A percentile compares a stretch with the other conserved stretches of the same genome.
These are phyloP conservation scores for Globisporangium acanthophoron DNA, from an alignment of 352 stramenopile genomes.

Conservation along the genomic window DNA sequence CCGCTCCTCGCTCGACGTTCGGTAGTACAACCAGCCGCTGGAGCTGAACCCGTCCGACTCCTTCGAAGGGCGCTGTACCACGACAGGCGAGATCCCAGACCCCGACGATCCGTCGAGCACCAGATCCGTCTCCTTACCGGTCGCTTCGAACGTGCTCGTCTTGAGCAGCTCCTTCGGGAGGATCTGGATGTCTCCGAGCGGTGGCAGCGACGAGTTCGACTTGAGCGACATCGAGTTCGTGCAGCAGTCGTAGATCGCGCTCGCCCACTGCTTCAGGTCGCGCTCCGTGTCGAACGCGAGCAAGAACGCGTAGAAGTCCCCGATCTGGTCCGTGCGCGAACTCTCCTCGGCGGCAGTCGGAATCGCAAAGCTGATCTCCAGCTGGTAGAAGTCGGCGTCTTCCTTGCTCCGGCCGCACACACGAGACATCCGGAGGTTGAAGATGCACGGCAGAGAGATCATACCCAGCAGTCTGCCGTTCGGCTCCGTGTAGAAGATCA, in stretches of 20 bases:
- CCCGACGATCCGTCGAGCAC: conserved; percentile 15
- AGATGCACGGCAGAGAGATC: conserved; percentile 76
- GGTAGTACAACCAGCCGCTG: conserved; percentile 83
- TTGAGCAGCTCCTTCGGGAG: conserved; percentile 85
- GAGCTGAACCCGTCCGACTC: conserved; percentile 45
- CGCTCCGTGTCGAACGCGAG: conserved; percentile 76
- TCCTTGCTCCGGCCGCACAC: conserved; percentile 63
- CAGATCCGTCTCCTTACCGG: conserved; percentile 31
- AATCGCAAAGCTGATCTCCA: conserved; percentile 80
- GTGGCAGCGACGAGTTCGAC: conserved; percentile 45
- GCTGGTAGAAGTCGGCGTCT: conserved; percentile 75
- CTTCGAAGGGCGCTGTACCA: conserved; percentile 6
- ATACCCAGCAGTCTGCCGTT: conserved; percentile 65
- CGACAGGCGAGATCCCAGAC: conserved; percentile 12
- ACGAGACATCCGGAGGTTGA: conserved; percentile 76
- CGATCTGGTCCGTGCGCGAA: conserved; percentile 59
- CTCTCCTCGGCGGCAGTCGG: conserved; percentile 52
- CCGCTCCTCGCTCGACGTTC: conserved; percentile 75
- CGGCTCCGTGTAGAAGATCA: conserved; percentile 73
- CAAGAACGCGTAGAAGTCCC: conserved; percentile 72
- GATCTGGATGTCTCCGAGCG: conserved; percentile 67
- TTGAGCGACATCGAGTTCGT: conserved; percentile 88
- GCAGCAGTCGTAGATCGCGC: conserved; percentile 80
- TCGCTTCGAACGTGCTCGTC: conserved; percentile 68
- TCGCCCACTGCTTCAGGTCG: conserved; percentile 67